Evolutionary conservation across 306 rosid genomes (phyloP), one percentile per base, ranked within the genome.

Genomic region (Potentilla sterilis): DNA sequence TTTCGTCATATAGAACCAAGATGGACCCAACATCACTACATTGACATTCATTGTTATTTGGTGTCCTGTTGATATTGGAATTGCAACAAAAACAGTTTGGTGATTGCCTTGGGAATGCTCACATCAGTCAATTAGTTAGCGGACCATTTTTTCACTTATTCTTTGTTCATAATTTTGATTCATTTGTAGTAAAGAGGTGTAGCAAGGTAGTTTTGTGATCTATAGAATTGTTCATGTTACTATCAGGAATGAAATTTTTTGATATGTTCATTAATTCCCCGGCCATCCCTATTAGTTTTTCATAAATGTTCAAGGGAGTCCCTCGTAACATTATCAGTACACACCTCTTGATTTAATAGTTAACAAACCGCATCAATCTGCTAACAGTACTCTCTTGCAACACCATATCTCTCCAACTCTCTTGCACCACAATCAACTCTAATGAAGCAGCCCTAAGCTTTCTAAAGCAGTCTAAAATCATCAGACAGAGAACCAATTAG

Each of bases 121-220:
- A 55, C 58, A 65, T 71, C 38, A n/a, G 19, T 66, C 5, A 41
- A 24, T 43, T 54, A 62, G 54, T 11, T n/a, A 15, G 43, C 41
- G 35, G 35, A 49, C n/a, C 19, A 5, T 28, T 37, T 38, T 42
- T 69, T 77, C 19, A 21, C 37, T 9, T 37, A 24, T 78, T 64
- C 49, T 69, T 69, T 41, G 32, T 35, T 73, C 43, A 69, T 63
- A 51, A 13, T 49, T 69, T 75, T 5, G 42, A 10, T 7, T 22
- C 40, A 32, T 72, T 41, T n/a, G 38, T 58, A 34, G 77, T 58
- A 28, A 57, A 12, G 54, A 58, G 24, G 46, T 70, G 48, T 72
- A 79, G 71, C 63, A 46, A 70, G 52, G 37, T 74, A 32, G 73
- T 55, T 59, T 55, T 35, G 22, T 35, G 63, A 46, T 49, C 63